These are phyloP conservation scores for Chlorella sp. DNA, from an alignment of 139 green algal genomes.

Conservation along the genomic window DNA sequence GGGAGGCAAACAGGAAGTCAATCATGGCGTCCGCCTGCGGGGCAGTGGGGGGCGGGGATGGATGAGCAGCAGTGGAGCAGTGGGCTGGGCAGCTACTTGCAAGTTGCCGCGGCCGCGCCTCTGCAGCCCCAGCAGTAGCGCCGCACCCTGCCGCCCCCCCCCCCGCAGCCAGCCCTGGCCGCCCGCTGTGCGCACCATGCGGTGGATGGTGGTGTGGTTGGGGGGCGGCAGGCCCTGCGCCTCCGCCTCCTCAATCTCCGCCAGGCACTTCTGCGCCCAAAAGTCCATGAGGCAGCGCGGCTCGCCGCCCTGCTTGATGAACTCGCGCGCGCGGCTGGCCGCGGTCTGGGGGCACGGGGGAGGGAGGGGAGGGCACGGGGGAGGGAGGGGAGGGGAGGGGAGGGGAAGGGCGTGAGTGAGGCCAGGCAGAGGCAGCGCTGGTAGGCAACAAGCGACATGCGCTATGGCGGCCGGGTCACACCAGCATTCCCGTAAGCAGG, in stretches of 20 bases:
- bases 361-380: too few species aligned
- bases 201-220: constrained; percentile 50
- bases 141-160: neutral
- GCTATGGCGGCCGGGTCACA: too few species aligned
- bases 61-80: too few species aligned
- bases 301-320: constrained; percentile 52
- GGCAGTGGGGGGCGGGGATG: too few species aligned
- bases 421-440: too few species aligned
- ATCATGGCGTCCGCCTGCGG: constrained; percentile 67
- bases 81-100: too few species aligned
- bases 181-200: constrained; percentile 42
- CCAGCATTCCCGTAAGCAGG: too few species aligned
- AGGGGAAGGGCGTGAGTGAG: too few species aligned
- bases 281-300: constrained; percentile 83
- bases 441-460: too few species aligned
- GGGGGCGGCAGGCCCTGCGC: constrained; percentile 55
- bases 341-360: constrained; percentile 41
- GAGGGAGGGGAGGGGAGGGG: too few species aligned
- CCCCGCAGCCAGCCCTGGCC: neutral
- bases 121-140: too few species aligned
- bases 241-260: constrained; percentile 75
- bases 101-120: too few species aligned
- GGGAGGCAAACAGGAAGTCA: constrained; percentile 89
- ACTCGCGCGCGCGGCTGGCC: constrained; percentile 7
- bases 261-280: constrained; percentile 60